Percentiles rank a stretch among this genome's conserved stretches.
Conservation (phyloP, 2,329 filamentous ascomycete genomes). For the Dactylellina drechsleri region DNA sequence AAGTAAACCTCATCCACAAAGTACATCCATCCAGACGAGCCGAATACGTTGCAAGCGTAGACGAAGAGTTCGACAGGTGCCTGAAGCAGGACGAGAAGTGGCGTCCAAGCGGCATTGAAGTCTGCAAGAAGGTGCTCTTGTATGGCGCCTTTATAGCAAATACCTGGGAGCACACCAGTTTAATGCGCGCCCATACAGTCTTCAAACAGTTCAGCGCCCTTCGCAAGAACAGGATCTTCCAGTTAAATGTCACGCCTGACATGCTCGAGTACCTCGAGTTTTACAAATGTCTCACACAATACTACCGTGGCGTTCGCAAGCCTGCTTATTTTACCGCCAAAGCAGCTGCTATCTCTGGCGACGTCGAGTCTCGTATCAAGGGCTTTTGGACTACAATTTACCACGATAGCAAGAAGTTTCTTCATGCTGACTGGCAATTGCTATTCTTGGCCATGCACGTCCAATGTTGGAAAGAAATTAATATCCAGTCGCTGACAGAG, state of each 20-base stretch:
- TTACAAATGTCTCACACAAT: slow-evolving; percentile 4
- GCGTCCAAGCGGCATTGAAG: not conserved
- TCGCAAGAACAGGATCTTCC: slow-evolving; percentile 8
- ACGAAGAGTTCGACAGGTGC: not conserved
- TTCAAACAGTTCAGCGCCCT: not conserved
- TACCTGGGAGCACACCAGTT: not conserved
- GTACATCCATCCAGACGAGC: not conserved
- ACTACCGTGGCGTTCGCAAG: not conserved
- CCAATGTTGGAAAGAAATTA: not conserved
- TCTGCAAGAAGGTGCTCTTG: slow-evolving; percentile 16
- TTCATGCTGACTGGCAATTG: slow-evolving; percentile 20
- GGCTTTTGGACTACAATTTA: not conserved
- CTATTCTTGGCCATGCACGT: slow-evolving; percentile 8
- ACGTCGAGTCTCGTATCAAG: not conserved
- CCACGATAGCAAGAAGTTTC: not conserved
- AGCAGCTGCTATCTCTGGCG: not conserved
- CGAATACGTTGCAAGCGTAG: not conserved
- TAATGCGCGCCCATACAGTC: not conserved
- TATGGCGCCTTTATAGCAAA: slow-evolving; percentile 20
- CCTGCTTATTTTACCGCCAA: not conserved
- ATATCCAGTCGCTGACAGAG: not conserved
- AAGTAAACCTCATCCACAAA: slow-evolving; percentile 12
- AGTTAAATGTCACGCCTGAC: not conserved
- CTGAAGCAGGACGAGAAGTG: slow-evolving; percentile 2
- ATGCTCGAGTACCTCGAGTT: slow-evolving; percentile 17